Percentiles rank a stretch among this genome's conserved stretches.
phyloP scores from a whole-genome alignment of 768 basidiomycete genomes.

The Krasilnikovozyma curviuscula region DNA sequence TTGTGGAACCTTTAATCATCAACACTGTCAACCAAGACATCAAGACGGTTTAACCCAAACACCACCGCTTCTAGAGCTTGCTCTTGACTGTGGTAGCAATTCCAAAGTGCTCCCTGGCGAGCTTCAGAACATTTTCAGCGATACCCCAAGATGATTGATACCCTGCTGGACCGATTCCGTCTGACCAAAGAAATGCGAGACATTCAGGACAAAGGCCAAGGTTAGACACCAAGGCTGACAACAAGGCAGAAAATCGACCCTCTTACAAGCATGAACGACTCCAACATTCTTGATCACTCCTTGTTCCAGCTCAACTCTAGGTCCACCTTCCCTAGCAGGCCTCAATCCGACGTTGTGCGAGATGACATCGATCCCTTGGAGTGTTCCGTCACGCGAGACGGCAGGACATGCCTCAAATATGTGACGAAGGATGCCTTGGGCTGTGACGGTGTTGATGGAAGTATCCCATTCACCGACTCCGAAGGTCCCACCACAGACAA shows the following conservation, averaged over 20 bases:
- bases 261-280: conserved; percentile 35
- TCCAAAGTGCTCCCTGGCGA: too few relatives aligned
- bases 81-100: too few relatives aligned
- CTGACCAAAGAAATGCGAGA: not conserved
- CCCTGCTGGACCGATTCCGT: conserved; percentile 35
- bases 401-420: conserved; percentile 28
- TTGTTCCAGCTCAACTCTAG: conserved; percentile 37
- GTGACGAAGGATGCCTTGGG: conserved; percentile 32
- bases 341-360: conserved; percentile 36
- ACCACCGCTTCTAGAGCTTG: too few relatives aligned
- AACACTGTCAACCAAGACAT: too few relatives aligned
- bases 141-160: not conserved
- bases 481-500: too few relatives aligned
- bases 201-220: not conserved
- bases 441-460: conserved; percentile 31
- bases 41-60: too few relatives aligned
- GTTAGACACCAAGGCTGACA: not conserved
- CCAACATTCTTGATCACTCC: conserved; percentile 17
- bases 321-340: conserved; percentile 38
- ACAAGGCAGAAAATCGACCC: too few relatives aligned
- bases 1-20: too few relatives aligned
- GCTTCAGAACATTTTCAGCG: too few relatives aligned
- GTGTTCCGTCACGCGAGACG: conserved; percentile 23
- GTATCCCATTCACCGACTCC: conserved; percentile 37
- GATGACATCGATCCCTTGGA: conserved; percentile 31